A percentile compares a stretch with the other conserved stretches of the same genome.
These are phyloP conservation scores for Dryadomyces quercus-mongolicae DNA, from an alignment of 2,329 filamentous ascomycete genomes.

Conservation along the genomic window DNA sequence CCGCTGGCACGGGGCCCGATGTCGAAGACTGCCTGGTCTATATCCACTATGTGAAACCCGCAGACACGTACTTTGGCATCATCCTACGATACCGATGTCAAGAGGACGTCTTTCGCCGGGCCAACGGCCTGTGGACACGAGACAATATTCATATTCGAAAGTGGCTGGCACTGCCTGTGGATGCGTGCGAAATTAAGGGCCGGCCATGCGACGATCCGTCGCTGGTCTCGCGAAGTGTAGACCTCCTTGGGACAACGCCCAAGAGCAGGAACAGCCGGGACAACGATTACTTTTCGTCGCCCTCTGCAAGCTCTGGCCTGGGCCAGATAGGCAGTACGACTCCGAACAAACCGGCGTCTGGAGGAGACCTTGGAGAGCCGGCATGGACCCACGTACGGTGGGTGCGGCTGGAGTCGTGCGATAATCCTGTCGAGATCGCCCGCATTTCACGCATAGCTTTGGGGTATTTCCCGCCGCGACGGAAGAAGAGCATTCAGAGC, in stretches of 20 bases:
- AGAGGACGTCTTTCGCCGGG: slow-evolving; percentile 68
- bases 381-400: slow-evolving; percentile 83
- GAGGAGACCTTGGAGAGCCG: slow-evolving; percentile 35
- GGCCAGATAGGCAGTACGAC: slow-evolving; percentile 5
- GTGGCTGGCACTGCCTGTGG: slow-evolving; percentile 73
- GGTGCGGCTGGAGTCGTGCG: slow-evolving; percentile 63
- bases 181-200: slow-evolving; percentile 77
- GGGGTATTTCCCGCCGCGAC: slow-evolving; percentile 82
- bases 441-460: slow-evolving; percentile 69
- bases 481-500: slow-evolving; percentile 63
- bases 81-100: slow-evolving; percentile 83
- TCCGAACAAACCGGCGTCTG: neutral
- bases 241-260: slow-evolving; percentile 40
- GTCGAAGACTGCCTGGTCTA: slow-evolving; percentile 74
- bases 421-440: slow-evolving; percentile 69
- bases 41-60: slow-evolving; percentile 69
- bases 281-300: slow-evolving; percentile 10
- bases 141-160: slow-evolving; percentile 80
- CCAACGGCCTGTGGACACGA: slow-evolving; percentile 90
- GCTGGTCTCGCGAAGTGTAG: slow-evolving; percentile 27
- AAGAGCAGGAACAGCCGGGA: slow-evolving; percentile 15
- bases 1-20: slow-evolving; percentile 28
- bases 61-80: slow-evolving; percentile 83
- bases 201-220: slow-evolving; percentile 47
- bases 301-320: slow-evolving; percentile 10